Conservation (phyloP, 2,329 filamentous ascomycete species). For the Colletotrichum graminicola region DNA sequence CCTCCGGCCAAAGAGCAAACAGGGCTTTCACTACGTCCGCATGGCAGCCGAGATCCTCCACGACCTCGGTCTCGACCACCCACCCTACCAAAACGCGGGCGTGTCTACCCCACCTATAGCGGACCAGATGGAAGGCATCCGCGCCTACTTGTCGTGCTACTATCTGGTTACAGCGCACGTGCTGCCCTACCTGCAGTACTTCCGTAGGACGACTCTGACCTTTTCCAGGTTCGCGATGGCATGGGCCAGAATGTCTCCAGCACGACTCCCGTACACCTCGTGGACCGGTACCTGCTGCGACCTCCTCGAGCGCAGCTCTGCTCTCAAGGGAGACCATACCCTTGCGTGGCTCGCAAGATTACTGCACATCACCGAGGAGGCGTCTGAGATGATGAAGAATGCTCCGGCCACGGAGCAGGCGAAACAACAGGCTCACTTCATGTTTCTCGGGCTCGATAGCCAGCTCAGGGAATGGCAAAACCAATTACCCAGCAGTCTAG, state of each 20-base stretch:
- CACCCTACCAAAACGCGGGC: conserved; percentile 46
- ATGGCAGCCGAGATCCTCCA: conserved; percentile 64
- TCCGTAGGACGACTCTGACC: conserved; percentile 35
- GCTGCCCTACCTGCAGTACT: conserved; percentile 31
- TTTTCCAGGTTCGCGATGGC: conserved; percentile 52
- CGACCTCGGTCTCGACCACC: conserved; percentile 63
- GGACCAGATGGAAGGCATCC: conserved; percentile 56
- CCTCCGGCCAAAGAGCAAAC: conserved; percentile 63
- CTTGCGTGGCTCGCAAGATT: conserved; percentile 60
- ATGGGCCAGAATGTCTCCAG: conserved; percentile 53
- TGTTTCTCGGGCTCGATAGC: conserved; percentile 61
- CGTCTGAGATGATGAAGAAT: conserved; percentile 50
- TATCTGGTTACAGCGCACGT: conserved; percentile 58
- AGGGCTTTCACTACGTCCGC: conserved; percentile 63
- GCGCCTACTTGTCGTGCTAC: conserved; percentile 61
- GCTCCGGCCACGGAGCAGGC: conserved; percentile 46
- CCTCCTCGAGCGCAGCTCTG: conserved; percentile 54
- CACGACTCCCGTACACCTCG: conserved; percentile 52
- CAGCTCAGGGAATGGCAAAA: conserved; percentile 59
- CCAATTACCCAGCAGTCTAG: conserved; percentile 47
- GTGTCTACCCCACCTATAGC: conserved; percentile 43
- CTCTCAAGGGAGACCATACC: conserved; percentile 55
- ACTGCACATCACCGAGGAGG: conserved; percentile 56
- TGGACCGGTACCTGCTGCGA: conserved; percentile 62
- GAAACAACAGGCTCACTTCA: conserved; percentile 57